A percentile compares a stretch with the other conserved stretches of the same genome.
phyloP scores from a whole-genome alignment of 176 grass and related monocot genomes.

The Triticum timopheevii region DNA sequence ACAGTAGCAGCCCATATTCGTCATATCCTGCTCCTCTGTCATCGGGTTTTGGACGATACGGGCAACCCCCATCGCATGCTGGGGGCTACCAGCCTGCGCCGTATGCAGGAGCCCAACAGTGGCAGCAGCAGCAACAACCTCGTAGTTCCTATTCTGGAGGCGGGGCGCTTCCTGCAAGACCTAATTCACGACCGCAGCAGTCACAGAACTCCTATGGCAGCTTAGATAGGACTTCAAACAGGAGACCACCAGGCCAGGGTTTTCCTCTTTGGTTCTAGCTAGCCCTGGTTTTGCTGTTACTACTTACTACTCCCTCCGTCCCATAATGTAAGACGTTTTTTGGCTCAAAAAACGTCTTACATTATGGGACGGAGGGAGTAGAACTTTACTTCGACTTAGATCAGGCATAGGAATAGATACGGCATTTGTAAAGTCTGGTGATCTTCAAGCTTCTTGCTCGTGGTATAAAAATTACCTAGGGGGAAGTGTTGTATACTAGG shows the following conservation, averaged over 20 bases:
- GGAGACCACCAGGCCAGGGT: conserved; percentile 58
- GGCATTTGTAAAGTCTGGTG: conserved; percentile 9
- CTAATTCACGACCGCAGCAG: conserved; percentile 44
- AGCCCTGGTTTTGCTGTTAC: conserved; percentile 4
- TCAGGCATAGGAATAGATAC: not conserved
- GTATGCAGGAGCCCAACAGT: conserved; percentile 45
- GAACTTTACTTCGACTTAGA: not conserved
- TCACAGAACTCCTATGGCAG: conserved; percentile 48
- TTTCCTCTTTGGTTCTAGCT: conserved; percentile 7
- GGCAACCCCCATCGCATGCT: conserved; percentile 13
- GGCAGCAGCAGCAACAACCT: conserved; percentile 38
- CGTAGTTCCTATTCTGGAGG: conserved; percentile 37
- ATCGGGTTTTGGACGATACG: conserved; percentile 43
- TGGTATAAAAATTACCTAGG: not conserved
- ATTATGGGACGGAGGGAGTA: no score
- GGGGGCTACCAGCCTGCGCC: conserved; percentile 43
- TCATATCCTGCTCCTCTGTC: conserved; percentile 33
- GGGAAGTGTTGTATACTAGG: not conserved
- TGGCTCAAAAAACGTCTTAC: no score
- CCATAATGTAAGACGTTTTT: no score
- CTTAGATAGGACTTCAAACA: conserved; percentile 56
- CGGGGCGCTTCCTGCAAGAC: conserved; percentile 32
- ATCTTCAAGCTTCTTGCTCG: not conserved
- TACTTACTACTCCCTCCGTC: not conserved
- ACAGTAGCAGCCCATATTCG: not conserved